These are phyloP conservation scores for Clarireedia paspali DNA, from an alignment of 2,329 filamentous ascomycete species.

Conservation along the genomic window DNA sequence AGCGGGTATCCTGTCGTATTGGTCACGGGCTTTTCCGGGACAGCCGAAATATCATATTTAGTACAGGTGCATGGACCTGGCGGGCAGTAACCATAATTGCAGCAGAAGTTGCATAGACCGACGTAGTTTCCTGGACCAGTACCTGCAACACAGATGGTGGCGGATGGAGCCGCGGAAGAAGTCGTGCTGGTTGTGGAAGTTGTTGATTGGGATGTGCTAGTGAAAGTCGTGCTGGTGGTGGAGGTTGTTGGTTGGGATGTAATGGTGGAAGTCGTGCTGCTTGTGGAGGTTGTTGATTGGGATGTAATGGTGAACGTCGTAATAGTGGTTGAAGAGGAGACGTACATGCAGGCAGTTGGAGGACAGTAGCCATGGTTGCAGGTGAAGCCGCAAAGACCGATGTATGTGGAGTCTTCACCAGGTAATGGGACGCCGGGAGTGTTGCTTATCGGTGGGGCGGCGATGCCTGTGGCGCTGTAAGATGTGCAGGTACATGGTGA, in stretches of 20 bases:
- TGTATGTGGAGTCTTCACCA: conserved; percentile 1
- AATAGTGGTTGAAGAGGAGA: not conserved
- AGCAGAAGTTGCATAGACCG: conserved; percentile 31
- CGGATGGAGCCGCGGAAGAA: not conserved
- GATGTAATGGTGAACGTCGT: not conserved
- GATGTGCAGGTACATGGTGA: conserved; percentile 6
- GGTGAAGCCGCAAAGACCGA: conserved; percentile 28
- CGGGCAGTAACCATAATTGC: conserved; percentile 22
- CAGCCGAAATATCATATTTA: conserved; percentile 8
- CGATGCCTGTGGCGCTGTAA: not conserved
- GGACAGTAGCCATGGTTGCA: conserved; percentile 22
- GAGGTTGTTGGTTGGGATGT: not conserved
- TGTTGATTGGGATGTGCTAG: not conserved
- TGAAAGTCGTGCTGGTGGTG: not conserved
- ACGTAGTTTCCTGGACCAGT: conserved; percentile 29
- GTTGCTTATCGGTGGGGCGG: not conserved
- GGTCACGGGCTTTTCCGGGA: conserved; percentile 19
- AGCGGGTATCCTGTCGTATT: conserved; percentile 30
- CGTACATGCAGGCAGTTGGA: conserved; percentile 2
- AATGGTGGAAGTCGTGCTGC: not conserved
- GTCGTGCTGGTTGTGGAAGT: not conserved
- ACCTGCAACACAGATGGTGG: conserved; percentile 17
- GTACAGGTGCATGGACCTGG: conserved; percentile 21
- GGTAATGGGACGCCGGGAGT: not conserved
- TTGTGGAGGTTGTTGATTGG: not conserved